Evolutionary conservation across 352 stramenopile species (phyloP), one percentile per base, ranked within the genome.

Genomic region (Phytophthora pseudosyringae): DNA sequence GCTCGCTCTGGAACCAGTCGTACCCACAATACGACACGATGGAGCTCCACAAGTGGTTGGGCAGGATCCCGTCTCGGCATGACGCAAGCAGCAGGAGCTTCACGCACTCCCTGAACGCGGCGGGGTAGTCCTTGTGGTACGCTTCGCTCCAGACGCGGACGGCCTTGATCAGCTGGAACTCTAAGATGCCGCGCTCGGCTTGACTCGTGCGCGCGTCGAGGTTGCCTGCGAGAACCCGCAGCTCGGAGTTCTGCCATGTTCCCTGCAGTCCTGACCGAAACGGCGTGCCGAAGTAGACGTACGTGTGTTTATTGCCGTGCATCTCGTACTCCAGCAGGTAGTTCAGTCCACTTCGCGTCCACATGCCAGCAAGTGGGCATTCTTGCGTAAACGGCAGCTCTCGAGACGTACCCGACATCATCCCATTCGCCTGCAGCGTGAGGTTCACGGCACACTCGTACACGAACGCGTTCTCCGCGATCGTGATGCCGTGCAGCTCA

Each of bases 261-360:
- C 80, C 80, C 26, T 82, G 71, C 39, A 88, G 44, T 1, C 67
- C 59, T n/a, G 74, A 78, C 0, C 51, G 45, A 51, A 67, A 73
- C 15, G 80, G 69, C 6, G 67, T 80, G 21, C 72, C 69, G 21
- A 75, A 76, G 53, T 89, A 88, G 43, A 81, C 59, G 40, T 89
- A 91, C 21, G 69, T 78, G 48, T 80, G 81, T 15, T 80, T 70
- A 33, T 76, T 81, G 40, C 73, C 65, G 29, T 75, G 57, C 71
- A 83, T 80, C 25, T 69, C 44, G 64, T 89, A 91, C 62, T 79
- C 58, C 45, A 91, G 51, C 54, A 80, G 59, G 39, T 85, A 91
- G 43, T 62, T 71, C 13, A 89, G 13, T 9, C 76, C 51, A 33
- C 66, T 51, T 35, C 64, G 70, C 10, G 59, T 75, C 82, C 82